Conservation (phyloP, 2,329 filamentous ascomycete genomes). For the Cordyceps militaris region DNA sequence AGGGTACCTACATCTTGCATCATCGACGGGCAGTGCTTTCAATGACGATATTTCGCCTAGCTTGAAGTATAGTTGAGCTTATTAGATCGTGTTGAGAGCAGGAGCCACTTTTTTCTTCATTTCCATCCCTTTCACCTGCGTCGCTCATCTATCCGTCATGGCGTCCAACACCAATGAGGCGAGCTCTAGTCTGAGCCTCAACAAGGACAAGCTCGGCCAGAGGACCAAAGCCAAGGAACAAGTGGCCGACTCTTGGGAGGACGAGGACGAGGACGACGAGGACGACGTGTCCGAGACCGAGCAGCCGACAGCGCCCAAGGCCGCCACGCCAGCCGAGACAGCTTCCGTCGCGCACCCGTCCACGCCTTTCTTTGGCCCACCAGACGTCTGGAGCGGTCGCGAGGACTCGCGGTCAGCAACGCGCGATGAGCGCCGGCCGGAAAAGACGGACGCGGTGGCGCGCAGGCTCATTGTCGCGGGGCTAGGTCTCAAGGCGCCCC, state of each 20-base stretch:
- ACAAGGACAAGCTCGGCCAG: conserved; percentile 6
- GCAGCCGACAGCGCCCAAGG: conserved; percentile 15
- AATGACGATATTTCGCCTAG: background rate
- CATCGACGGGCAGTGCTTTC: background rate
- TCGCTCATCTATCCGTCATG: background rate
- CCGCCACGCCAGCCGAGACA: conserved; percentile 17
- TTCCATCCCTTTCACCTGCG: background rate
- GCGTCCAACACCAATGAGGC: conserved; percentile 21
- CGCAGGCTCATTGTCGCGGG: conserved; percentile 83
- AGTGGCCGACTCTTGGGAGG: conserved; percentile 41
- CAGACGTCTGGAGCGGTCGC: conserved; percentile 17
- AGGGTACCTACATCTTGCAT: background rate
- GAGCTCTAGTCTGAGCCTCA: conserved; percentile 25
- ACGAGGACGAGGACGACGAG: too few relatives aligned
- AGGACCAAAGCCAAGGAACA: conserved; percentile 21
- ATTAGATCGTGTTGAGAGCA: too few relatives aligned
- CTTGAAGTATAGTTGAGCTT: too few relatives aligned
- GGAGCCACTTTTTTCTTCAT: too few relatives aligned
- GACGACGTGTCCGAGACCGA: conserved; percentile 36
- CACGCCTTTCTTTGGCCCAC: conserved; percentile 42
- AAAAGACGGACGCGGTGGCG: conserved; percentile 91
- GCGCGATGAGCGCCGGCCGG: conserved; percentile 42
- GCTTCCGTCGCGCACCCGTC: conserved; percentile 53
- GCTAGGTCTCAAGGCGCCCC: conserved; percentile 72
- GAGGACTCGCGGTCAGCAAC: conserved; percentile 1